Evolutionary conservation across 2,329 filamentous ascomycete species (phyloP), one percentile per base, ranked within the genome.

Genomic region (Microcyclospora pomicola): DNA sequence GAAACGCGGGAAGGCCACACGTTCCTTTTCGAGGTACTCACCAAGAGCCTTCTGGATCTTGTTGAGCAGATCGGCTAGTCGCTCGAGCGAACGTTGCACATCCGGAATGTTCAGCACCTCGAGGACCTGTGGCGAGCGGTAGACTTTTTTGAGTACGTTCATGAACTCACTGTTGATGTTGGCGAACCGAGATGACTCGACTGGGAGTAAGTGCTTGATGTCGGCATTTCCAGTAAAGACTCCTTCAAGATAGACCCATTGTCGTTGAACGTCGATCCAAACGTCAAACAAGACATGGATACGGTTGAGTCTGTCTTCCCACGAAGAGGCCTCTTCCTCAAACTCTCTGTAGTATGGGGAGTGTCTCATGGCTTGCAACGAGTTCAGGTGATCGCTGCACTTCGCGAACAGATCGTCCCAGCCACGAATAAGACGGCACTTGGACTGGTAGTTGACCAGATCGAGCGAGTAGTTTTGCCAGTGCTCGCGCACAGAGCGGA

Each of bases 311-410:
- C 93, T 94, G 63, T 98, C 92, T 62, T 98, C 92, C 91, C 91
- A 98, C 1, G 82, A 75, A 1, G 86, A 82, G 6, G 92, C 92
- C 51, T 98, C 91, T 52, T 98, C 91, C 58, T 98, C 91, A 45
- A 99, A 99, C 53, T 96, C 88, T 60, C 95, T 96, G 71, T 94
- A 98, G 62, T 98, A 98, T 0, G 91, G 91, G 5, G 91, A 99
- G 60, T 98, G 88, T 56, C 85, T 82, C 92, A 99, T 99, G 15
- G 91, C 91, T 61, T 96, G 91, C 34, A 99, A 67, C 5, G 91
- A 96, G 64, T 95, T 96, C 40, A 98, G 65, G 53, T 99, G 93
- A 59, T 99, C 91, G 55, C 88, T 94, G 62, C 91, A 99, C 59
- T 96, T 96, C 36, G 88, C 85, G 55, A 98, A 98, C 12, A 99